phyloP scores from a whole-genome alignment of 1,284 basidiomycete species.

The Ustilago vetiveriae region DNA sequence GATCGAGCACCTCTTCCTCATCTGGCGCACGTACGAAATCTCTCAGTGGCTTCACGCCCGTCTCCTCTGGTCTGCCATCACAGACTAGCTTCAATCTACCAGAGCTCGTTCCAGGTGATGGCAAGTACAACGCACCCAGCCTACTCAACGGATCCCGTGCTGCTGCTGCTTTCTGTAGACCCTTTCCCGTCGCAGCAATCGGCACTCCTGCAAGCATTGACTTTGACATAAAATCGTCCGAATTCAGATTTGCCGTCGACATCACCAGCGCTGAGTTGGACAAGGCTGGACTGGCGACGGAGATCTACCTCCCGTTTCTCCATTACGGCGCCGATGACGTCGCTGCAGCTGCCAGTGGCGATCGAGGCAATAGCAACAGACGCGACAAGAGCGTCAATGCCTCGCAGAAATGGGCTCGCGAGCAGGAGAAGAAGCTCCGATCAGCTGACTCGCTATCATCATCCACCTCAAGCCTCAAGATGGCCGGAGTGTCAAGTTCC shows the following conservation, averaged over 20 bases:
- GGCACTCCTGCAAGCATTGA: slow-evolving; percentile 55
- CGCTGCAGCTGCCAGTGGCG: slow-evolving; percentile 41
- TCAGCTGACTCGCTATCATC: slow-evolving; percentile 15
- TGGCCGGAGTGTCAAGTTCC: slow-evolving; percentile 1
- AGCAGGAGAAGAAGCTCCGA: slow-evolving; percentile 32
- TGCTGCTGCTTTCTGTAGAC: slow-evolving; percentile 56
- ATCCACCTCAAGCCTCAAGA: slow-evolving; percentile 16
- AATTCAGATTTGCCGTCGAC: slow-evolving; percentile 45
- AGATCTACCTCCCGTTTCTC: slow-evolving; percentile 87
- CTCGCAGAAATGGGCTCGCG: slow-evolving; percentile 18
- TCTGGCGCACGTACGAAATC: slow-evolving; percentile 13
- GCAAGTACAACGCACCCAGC: slow-evolving; percentile 25
- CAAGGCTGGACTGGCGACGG: slow-evolving; percentile 73
- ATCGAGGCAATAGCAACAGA: slow-evolving; percentile 29
- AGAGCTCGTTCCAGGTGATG: slow-evolving; percentile 19
- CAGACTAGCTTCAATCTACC: slow-evolving; percentile 18
- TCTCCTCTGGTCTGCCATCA: slow-evolving; percentile 12
- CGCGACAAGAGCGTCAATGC: slow-evolving; percentile 12
- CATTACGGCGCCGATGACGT: slow-evolving; percentile 77
- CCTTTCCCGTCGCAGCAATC: slow-evolving; percentile 50
- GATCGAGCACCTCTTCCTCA: slow-evolving; percentile 4
- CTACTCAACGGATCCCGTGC: slow-evolving; percentile 52
- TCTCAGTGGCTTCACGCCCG: slow-evolving; percentile 9
- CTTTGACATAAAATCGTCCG: slow-evolving; percentile 58
- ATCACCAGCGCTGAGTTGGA: slow-evolving; percentile 31